Conservation (phyloP, 257 asterid genomes). For the Ilex asprella region DNA sequence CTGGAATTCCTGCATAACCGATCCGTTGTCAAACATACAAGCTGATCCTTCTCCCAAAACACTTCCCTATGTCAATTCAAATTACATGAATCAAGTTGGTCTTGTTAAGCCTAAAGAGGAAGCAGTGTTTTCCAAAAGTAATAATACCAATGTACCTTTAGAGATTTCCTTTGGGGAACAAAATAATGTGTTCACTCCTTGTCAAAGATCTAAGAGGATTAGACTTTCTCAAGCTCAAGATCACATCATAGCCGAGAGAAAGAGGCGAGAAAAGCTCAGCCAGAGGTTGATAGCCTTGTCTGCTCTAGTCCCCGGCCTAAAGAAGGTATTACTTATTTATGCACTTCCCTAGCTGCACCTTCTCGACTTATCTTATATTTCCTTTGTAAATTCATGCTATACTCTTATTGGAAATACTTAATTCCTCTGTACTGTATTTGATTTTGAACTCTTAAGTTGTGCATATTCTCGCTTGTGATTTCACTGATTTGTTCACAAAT, state of each 20-base stretch:
- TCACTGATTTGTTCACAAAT: too few relatives aligned
- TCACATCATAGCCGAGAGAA: conserved; percentile 82
- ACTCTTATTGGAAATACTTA: too few relatives aligned
- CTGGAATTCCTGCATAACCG: conserved; percentile 17
- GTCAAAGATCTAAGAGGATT: conserved; percentile 38
- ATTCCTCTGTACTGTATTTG: too few relatives aligned
- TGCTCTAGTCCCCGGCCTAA: conserved; percentile 78
- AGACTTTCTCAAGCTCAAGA: conserved; percentile 55
- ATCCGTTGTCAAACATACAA: conserved; percentile 12
- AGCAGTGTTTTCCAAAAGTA: conserved; percentile 15
- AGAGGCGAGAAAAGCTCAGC: conserved; percentile 72
- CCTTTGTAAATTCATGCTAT: too few relatives aligned
- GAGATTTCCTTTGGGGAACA: conserved; percentile 24
- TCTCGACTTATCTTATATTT: too few relatives aligned
- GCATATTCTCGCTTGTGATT: too few relatives aligned
- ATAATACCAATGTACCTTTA: conserved; percentile 13
- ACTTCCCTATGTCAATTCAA: conserved; percentile 21
- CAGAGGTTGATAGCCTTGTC: conserved; percentile 76
- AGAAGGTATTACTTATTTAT: conserved; percentile 34
- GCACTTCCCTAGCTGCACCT: too few relatives aligned
- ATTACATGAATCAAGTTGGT: conserved; percentile 16
- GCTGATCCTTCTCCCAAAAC: conserved; percentile 10
- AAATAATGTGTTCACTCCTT: conserved; percentile 33
- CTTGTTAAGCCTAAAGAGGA: conserved; percentile 52
- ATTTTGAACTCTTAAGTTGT: too few relatives aligned